Evolutionary conservation across 176 grass and related monocot species (phyloP).

Genomic region (Bolboschoenus planiculmis): DNA sequence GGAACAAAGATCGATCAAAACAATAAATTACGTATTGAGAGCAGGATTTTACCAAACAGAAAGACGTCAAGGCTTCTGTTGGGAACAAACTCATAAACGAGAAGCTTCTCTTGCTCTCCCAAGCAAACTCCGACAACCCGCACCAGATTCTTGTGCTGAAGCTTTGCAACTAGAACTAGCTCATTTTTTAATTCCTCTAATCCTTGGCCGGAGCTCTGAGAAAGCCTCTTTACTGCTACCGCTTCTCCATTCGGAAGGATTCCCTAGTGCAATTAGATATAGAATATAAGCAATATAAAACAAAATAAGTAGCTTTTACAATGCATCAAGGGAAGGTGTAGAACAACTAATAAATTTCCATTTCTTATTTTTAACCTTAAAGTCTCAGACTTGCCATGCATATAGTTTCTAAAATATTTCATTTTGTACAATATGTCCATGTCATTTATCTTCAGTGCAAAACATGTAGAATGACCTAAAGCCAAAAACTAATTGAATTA

Average conservation of each 20-base stretch:
- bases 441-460: background rate
- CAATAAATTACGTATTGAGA: background rate
- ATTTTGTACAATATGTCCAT: background rate
- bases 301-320: background rate
- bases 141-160: constrained; percentile 40
- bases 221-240: constrained; percentile 30
- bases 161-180: constrained; percentile 41
- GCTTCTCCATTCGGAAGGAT: constrained; percentile 19
- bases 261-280: background rate
- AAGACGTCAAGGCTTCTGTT: constrained; percentile 39
- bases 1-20: background rate
- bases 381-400: background rate
- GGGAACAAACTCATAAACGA: constrained; percentile 38
- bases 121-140: constrained; percentile 31
- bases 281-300: background rate
- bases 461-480: background rate
- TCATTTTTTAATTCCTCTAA: constrained; percentile 33
- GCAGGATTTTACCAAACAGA: constrained; percentile 28
- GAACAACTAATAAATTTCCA: background rate
- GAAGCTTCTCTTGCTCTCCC: constrained; percentile 27
- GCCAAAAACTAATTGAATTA: background rate
- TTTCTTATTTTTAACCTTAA: background rate
- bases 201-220: constrained; percentile 1
- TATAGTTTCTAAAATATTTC: too few species aligned
- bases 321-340: background rate